A percentile compares a stretch with the other conserved stretches of the same genome.
Evolutionary conservation across 257 asterid genomes (phyloP).

Genomic region (Ophiorrhiza pumila): DNA sequence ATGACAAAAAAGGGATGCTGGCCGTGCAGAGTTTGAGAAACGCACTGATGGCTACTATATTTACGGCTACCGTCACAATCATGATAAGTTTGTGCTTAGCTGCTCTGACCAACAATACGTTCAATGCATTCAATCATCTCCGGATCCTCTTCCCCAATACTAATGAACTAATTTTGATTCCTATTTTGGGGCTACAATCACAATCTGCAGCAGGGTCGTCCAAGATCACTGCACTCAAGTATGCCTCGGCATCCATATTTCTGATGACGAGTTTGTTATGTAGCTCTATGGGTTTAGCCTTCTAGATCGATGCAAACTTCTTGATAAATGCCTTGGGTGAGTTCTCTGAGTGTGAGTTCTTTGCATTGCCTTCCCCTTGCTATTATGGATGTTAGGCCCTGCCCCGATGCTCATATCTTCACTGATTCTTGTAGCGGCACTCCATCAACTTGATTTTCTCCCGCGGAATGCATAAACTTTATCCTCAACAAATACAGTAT

Average conservation of each 20-base stretch:
- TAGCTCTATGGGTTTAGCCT: too few relatives aligned
- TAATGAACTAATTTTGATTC: too few relatives aligned
- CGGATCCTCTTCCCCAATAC: too few relatives aligned
- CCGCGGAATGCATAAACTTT: background rate
- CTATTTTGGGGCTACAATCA: slow-evolving; percentile 61
- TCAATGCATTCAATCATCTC: slow-evolving; percentile 43
- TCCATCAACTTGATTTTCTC: slow-evolving; percentile 57
- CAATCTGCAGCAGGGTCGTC: too few relatives aligned
- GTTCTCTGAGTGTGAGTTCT: slow-evolving; percentile 17
- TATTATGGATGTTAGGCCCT: slow-evolving; percentile 74
- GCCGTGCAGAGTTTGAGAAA: slow-evolving; percentile 77
- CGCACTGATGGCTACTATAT: slow-evolving; percentile 64
- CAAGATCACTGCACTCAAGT: too few relatives aligned
- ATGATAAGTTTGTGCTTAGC: slow-evolving; percentile 46
- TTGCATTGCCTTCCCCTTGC: slow-evolving; percentile 52
- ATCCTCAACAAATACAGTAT: background rate
- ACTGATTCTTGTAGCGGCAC: slow-evolving; percentile 52
- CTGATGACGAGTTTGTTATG: too few relatives aligned
- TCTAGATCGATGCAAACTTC: too few relatives aligned
- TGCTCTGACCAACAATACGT: slow-evolving; percentile 65
- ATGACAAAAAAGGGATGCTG: slow-evolving; percentile 63
- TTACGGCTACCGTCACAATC: slow-evolving; percentile 56
- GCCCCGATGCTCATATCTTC: slow-evolving; percentile 55
- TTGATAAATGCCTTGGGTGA: too few relatives aligned
- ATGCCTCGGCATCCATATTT: too few relatives aligned